Conservation (phyloP, 148 eudicot species). For the Rhododendron ferrugineum region DNA sequence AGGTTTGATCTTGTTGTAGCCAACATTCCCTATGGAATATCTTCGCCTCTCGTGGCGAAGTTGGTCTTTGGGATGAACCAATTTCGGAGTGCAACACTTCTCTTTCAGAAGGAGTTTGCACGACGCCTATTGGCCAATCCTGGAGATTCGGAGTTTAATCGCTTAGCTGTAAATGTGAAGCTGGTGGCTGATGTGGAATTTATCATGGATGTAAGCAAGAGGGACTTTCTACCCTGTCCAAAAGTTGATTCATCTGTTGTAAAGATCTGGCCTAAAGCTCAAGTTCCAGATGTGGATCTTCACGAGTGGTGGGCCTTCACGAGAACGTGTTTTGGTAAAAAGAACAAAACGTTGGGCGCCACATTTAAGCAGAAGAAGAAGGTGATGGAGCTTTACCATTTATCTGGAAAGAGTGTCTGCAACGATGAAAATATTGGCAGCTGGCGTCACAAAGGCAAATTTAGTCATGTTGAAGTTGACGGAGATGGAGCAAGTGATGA, state of each 20-base stretch:
- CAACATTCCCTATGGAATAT: slow-evolving; percentile 84
- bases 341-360: slow-evolving; percentile 93
- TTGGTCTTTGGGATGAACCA: slow-evolving; percentile 50
- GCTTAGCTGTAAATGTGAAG: slow-evolving; percentile 80
- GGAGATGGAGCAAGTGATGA: slow-evolving; percentile 18
- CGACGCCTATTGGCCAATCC: slow-evolving; percentile 80
- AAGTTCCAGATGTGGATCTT: slow-evolving; percentile 58
- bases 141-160: slow-evolving; percentile 85
- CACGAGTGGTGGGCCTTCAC: slow-evolving; percentile 94
- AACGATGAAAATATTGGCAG: slow-evolving; percentile 15
- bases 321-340: slow-evolving; percentile 72
- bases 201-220: slow-evolving; percentile 85
- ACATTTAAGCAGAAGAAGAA: slow-evolving; percentile 87
- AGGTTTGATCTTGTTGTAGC: slow-evolving; percentile 88
- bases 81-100: slow-evolving; percentile 76
- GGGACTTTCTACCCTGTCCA: slow-evolving; percentile 76
- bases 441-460: slow-evolving; percentile 6
- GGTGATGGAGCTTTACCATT: slow-evolving; percentile 58
- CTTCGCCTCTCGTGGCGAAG: slow-evolving; percentile 87
- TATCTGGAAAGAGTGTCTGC: slow-evolving; percentile 24
- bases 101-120: slow-evolving; percentile 94
- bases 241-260: slow-evolving; percentile 92
- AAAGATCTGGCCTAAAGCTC: slow-evolving; percentile 52
- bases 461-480: slow-evolving; percentile 21
- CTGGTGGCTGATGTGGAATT: slow-evolving; percentile 76